phyloP scores from a whole-genome alignment of 306 rosid species.

The Castanea sativa region DNA sequence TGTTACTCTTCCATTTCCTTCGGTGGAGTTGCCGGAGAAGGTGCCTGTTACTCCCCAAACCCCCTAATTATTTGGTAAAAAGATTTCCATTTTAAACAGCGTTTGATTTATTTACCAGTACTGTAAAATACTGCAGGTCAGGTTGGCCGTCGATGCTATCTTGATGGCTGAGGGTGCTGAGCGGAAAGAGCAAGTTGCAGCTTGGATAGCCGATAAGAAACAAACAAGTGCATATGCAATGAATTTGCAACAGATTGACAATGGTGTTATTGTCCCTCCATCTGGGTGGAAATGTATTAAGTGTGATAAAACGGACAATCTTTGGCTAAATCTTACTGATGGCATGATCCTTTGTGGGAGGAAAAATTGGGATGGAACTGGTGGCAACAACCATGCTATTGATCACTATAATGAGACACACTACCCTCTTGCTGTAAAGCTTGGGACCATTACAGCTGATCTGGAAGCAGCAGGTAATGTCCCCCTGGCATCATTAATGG shows the following conservation, averaged over 20 bases:
- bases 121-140: slow-evolving; percentile 54
- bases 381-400: slow-evolving; percentile 94
- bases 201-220: slow-evolving; percentile 90
- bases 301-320: slow-evolving; percentile 90
- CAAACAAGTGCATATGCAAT: slow-evolving; percentile 55
- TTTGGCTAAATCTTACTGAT: slow-evolving; percentile 92
- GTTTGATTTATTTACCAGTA: slow-evolving; percentile 10
- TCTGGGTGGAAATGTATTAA: slow-evolving; percentile 87
- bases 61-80: neutral
- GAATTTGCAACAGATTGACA: slow-evolving; percentile 75
- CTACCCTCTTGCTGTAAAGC: slow-evolving; percentile 94
- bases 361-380: slow-evolving; percentile 91
- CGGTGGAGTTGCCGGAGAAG: slow-evolving; percentile 98
- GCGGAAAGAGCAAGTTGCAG: slow-evolving; percentile 82
- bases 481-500: slow-evolving; percentile 9
- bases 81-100: neutral
- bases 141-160: slow-evolving; percentile 88
- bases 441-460: slow-evolving; percentile 95
- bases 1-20: slow-evolving; percentile 85
- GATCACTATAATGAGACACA: slow-evolving; percentile 74
- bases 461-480: slow-evolving; percentile 92
- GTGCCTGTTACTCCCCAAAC: slow-evolving; percentile 30
- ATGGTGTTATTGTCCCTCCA: slow-evolving; percentile 77
- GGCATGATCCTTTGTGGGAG: slow-evolving; percentile 93
- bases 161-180: slow-evolving; percentile 82